Evolutionary conservation across 148 eudicot species (phyloP), one percentile per base, ranked within the genome.

Genomic region (Fagopyrum homotropicum): DNA sequence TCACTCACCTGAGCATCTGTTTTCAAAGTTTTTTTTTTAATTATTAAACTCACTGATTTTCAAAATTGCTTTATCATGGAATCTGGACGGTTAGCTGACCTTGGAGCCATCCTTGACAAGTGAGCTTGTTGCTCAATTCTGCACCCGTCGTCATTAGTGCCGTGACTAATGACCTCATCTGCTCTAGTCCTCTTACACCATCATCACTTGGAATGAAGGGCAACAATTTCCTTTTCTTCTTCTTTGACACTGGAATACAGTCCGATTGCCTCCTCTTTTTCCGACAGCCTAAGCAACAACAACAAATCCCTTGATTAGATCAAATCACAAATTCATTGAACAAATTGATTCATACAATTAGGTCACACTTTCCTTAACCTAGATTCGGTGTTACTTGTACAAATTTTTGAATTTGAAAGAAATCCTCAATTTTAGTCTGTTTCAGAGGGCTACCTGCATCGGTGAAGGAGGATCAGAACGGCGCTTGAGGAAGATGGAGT

Each of bases 151-250:
- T 91, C 40, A 77, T 84, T 80, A 95, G 79, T 19, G 98, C 98
- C 2, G 93, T 92, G 60, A 97, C 98, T 73, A 95, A 76, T 47
- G 98, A 95, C 35, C 92, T 90, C 98, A 95, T 95, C 77, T 95
- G 98, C 82, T 89, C 86, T 73, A 90, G 60, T 78, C 96, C 84
- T 83, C 88, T 83, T 52, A 54, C 69, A 40, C 86, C 81, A 63
- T 95, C 98, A 55, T 92, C 91, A 19, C 79, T 84, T 29, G 96
- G 96, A 80, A 59, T 86, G 75, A 92, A 95, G 1, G 98, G 88
- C 85, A 95, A 80, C 80, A 95, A 74, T 73, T 84, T 95, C 71
- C 98, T 90, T 30, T 30, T 30, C 71, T 84, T 92, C 84, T 92
- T 94, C 81, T 95, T 95, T 11, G 92, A 79, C 15, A 77, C 14